Evolutionary conservation across 2,329 filamentous ascomycete genomes (phyloP), one percentile per base, ranked within the genome.

Genomic region (Tolypocladium nubicola): DNA sequence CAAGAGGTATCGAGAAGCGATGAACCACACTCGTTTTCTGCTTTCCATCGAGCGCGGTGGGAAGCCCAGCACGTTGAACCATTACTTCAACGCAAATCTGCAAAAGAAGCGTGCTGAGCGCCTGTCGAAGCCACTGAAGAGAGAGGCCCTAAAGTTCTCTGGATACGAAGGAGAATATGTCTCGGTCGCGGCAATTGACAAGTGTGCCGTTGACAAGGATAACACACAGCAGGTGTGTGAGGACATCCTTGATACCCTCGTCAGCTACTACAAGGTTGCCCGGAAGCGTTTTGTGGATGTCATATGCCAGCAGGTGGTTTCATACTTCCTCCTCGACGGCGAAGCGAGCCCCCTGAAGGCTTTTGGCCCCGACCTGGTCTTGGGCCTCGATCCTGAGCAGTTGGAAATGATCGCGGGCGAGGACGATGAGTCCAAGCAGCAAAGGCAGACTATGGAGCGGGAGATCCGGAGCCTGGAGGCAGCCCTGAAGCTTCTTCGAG

Each of bases 241-340:
- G 39, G 76, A 84, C 11, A 78, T 88, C 5, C 81, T 86, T 57
- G 79, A 88, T 58, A 79, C 81, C 1, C 72, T 89, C 0, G 67
- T 74, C 35, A 75, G 78, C 1, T 89, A 85, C 67, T 88, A 89
- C 71, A 76, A 81, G 33, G 79, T 87, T 1, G 75, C 83, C 0
- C 74, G 73, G 14, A 80, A 81, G 63, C 78, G 84, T 0, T 87
- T 89, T 58, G 76, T 86, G 1, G 86, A 89, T 61, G 78, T 74
- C 3, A 67, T 90, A 1, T 83, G 76, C 63, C 77, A 79, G 59
- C 85, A 88, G 60, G 81, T 77, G 0, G 71, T 81, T 1, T 77
- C 80, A 49, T 70, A 83, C 63, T 75, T 75, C 58, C 72, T 89
- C 0, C 68, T 87, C 0, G 70, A 69, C 1, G 76, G 79, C 0